phyloP scores from a whole-genome alignment of 208 protist genomes.

The Trypanosoma boissoni region DNA sequence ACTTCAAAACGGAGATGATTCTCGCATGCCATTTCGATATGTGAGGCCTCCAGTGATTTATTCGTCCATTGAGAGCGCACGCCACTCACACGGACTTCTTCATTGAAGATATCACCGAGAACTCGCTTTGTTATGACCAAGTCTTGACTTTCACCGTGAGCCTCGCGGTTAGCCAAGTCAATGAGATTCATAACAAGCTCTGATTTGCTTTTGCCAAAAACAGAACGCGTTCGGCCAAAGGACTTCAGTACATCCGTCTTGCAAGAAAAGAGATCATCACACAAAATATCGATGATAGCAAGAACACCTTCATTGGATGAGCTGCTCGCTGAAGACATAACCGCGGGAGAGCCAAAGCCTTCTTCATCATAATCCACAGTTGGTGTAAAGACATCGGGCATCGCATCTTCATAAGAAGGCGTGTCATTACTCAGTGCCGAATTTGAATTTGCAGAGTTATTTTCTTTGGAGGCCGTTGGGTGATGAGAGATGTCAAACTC shows the following conservation, averaged over 20 bases:
- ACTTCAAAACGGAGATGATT: constrained; percentile 68
- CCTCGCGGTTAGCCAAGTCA: constrained; percentile 58
- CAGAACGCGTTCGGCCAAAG: constrained; percentile 66
- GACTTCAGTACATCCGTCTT: constrained; percentile 77
- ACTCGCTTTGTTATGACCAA: constrained; percentile 67
- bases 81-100: constrained; percentile 81
- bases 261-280: constrained; percentile 86
- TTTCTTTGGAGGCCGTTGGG: no score
- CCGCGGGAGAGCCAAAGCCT: constrained; percentile 1
- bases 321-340: constrained; percentile 1
- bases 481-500: no score
- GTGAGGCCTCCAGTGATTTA: constrained; percentile 84
- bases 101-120: constrained; percentile 80
- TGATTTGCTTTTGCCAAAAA: constrained; percentile 46
- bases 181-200: constrained; percentile 79
- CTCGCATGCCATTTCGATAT: constrained; percentile 83
- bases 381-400: constrained; percentile 26
- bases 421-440: constrained; percentile 21
- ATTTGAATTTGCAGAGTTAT: no score
- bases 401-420: constrained; percentile 26
- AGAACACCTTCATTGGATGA: constrained; percentile 47
- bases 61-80: constrained; percentile 83
- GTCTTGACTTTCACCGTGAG: constrained; percentile 83
- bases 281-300: constrained; percentile 74
- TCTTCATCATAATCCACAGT: constrained; percentile 23